phyloP scores from a whole-genome alignment of 208 protist genomes.

The Naegleria fowleri region DNA sequence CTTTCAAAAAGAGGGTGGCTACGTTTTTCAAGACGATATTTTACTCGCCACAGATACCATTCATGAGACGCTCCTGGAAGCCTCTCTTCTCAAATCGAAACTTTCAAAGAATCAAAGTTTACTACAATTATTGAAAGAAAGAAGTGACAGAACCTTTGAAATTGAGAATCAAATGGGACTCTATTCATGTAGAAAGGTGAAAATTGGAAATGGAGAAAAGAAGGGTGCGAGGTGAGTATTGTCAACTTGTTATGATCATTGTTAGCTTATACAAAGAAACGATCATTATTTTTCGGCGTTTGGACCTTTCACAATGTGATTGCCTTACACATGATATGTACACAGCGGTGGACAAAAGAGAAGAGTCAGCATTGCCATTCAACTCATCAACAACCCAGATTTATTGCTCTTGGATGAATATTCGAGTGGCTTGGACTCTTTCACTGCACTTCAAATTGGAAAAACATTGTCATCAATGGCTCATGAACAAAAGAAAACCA shows the following conservation, averaged over 20 bases:
- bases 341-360: slow-evolving; percentile 69
- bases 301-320: too few species aligned
- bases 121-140: background rate
- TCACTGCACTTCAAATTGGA: background rate
- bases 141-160: background rate
- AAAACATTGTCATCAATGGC: background rate
- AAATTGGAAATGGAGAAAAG: background rate
- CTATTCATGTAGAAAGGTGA: background rate
- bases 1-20: background rate
- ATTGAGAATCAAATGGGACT: background rate
- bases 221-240: background rate
- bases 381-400: slow-evolving; percentile 73
- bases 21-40: background rate
- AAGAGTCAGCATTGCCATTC: slow-evolving; percentile 71
- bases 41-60: background rate
- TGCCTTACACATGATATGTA: too few species aligned
- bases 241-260: too few species aligned
- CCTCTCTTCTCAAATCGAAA: background rate
- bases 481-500: slow-evolving; percentile 28
- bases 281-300: too few species aligned
- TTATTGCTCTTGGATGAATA: slow-evolving; percentile 78
- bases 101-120: background rate
- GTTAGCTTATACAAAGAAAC: too few species aligned
- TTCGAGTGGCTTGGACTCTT: slow-evolving; percentile 53
- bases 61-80: background rate